Percentiles rank a stretch among this genome's conserved stretches.
These are phyloP conservation scores for Cladophialophora carrionii DNA, from an alignment of 2,329 filamentous ascomycete genomes.

Conservation along the genomic window DNA sequence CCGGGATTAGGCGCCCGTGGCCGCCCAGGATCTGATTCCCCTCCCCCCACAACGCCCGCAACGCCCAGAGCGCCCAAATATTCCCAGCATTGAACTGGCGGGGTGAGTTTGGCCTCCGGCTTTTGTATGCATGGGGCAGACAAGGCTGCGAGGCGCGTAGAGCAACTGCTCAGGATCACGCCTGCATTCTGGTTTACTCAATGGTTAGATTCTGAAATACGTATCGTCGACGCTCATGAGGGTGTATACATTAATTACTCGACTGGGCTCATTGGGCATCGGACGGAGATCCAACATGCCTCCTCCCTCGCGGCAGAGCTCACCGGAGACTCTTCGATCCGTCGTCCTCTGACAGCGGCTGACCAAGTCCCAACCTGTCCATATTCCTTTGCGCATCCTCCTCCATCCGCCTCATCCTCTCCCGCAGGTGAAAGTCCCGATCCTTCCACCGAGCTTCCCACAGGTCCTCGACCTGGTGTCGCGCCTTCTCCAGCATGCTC, in stretches of 20 bases:
- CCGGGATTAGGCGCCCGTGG: background rate
- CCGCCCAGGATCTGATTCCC: background rate
- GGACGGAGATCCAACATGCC: background rate
- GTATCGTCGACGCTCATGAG: background rate
- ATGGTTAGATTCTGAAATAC: background rate
- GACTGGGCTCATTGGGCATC: background rate
- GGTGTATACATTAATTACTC: background rate
- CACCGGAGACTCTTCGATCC: background rate
- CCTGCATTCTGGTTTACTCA: background rate
- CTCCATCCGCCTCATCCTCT: conserved; percentile 34
- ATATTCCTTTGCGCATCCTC: conserved; percentile 31
- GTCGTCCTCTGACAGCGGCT: background rate
- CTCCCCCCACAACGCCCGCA: too few species aligned
- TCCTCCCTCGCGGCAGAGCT: background rate
- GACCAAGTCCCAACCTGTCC: conserved; percentile 8
- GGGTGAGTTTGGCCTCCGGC: background rate
- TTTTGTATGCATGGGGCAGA: too few species aligned
- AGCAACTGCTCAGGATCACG: background rate
- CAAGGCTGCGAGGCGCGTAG: too few species aligned
- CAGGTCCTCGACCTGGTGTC: conserved; percentile 43
- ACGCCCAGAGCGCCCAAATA: too few species aligned
- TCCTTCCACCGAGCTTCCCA: conserved; percentile 46
- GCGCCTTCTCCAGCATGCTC: conserved; percentile 40
- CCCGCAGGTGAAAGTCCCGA: conserved; percentile 38
- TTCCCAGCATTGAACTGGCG: background rate